phyloP scores from a whole-genome alignment of 2,329 filamentous ascomycete genomes.

The Chlorencoelia australis region DNA sequence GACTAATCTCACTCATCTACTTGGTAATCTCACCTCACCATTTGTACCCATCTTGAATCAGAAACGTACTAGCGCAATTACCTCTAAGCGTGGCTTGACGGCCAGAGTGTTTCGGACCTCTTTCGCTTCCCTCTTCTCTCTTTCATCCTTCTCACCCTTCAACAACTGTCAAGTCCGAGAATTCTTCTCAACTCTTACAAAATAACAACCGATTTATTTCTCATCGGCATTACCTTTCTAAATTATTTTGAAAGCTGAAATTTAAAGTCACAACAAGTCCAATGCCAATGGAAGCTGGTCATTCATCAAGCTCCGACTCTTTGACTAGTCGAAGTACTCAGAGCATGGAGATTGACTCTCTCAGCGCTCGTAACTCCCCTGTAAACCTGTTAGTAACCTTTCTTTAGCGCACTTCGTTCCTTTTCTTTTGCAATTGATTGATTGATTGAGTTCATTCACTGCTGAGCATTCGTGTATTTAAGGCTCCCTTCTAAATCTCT shows the following conservation, averaged over 20 bases:
- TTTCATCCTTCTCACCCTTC: not conserved
- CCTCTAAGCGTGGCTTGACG: too few relatives aligned
- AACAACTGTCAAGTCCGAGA: not conserved
- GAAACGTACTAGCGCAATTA: too few relatives aligned
- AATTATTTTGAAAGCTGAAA: not conserved
- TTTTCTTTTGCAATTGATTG: conserved; percentile 9
- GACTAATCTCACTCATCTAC: too few relatives aligned
- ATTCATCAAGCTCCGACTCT: conserved; percentile 18
- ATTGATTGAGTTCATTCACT: too few relatives aligned
- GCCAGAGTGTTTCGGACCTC: too few relatives aligned
- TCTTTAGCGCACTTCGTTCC: conserved; percentile 3
- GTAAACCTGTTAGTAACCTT: conserved; percentile 15
- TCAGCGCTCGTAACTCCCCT: conserved; percentile 14
- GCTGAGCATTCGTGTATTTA: conserved; percentile 16
- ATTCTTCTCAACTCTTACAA: not conserved
- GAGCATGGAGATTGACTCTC: conserved; percentile 20
- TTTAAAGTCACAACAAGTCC: not conserved
- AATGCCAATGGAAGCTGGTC: conserved; percentile 7
- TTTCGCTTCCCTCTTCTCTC: not conserved
- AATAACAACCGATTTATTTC: not conserved
- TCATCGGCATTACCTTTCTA: not conserved
- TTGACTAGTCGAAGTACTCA: conserved; percentile 19
- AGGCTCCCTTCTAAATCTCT: conserved; percentile 14
- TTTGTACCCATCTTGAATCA: too few relatives aligned
- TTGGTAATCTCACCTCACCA: too few relatives aligned